These are phyloP conservation scores for Ceratonia siliqua DNA, from an alignment of 306 rosid genomes.

Conservation along the genomic window DNA sequence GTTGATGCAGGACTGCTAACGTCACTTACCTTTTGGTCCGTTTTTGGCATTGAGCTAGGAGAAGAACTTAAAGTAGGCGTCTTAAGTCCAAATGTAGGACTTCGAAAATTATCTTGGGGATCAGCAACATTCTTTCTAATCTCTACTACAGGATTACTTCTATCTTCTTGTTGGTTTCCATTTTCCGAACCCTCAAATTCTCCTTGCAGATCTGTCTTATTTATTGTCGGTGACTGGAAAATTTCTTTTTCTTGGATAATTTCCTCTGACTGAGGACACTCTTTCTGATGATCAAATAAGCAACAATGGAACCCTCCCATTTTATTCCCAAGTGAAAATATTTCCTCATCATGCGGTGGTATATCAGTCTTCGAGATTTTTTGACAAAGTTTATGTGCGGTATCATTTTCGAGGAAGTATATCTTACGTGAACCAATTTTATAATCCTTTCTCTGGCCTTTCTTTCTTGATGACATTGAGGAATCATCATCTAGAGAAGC, in stretches of 20 bases:
- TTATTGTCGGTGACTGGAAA: conserved; percentile 37
- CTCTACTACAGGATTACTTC: conserved; percentile 35
- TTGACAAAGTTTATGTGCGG: conserved; percentile 35
- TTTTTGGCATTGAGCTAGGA: conserved; percentile 50
- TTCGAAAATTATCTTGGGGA: conserved; percentile 49
- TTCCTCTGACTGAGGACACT: conserved; percentile 31
- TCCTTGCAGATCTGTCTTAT: conserved; percentile 38
- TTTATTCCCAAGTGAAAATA: conserved; percentile 41
- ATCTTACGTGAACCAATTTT: conserved; percentile 39
- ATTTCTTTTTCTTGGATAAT: conserved; percentile 37
- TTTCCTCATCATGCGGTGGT: conserved; percentile 33
- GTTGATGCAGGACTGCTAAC: conserved; percentile 44
- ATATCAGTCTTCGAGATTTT: conserved; percentile 44
- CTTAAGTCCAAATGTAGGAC: conserved; percentile 61
- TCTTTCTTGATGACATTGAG: conserved; percentile 45
- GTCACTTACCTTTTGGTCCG: conserved; percentile 35
- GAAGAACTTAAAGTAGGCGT: conserved; percentile 53
- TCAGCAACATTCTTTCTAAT: conserved; percentile 43
- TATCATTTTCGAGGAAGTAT: conserved; percentile 44
- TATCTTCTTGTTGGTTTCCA: conserved; percentile 43
- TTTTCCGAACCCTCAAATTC: conserved; percentile 43
- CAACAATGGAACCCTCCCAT: conserved; percentile 31
- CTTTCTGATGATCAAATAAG: conserved; percentile 43
- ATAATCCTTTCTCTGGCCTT: conserved; percentile 39
- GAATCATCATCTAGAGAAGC: conserved; percentile 45